Conservation (phyloP, 1,139 yeast species). For the Kodamaea arcana region DNA sequence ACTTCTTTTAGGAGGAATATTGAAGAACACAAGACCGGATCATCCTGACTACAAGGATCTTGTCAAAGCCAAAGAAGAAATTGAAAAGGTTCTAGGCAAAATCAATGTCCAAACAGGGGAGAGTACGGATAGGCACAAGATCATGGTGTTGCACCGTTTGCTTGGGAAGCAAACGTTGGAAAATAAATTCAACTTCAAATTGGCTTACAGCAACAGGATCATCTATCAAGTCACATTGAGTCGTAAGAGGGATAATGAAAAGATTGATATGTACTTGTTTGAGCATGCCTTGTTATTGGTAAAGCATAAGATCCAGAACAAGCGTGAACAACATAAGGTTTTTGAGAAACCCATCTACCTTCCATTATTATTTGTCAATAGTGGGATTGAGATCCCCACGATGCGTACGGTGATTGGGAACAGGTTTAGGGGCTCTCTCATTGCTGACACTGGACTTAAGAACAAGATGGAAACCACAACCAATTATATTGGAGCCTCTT, state of each 20-base stretch:
- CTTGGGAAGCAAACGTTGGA: conserved; percentile 81
- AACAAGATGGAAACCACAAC: conserved; percentile 28
- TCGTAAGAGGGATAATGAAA: conserved; percentile 70
- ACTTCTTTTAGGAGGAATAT: conserved; percentile 72
- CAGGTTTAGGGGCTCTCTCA: conserved; percentile 35
- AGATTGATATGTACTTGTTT: conserved; percentile 77
- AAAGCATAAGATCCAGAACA: conserved; percentile 80
- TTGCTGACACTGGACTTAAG: conserved; percentile 34
- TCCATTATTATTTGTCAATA: conserved; percentile 71
- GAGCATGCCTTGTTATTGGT: conserved; percentile 87
- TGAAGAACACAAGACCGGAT: conserved; percentile 74
- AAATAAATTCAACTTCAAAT: conserved; percentile 52
- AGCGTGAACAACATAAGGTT: conserved; percentile 87
- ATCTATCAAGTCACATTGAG: conserved; percentile 70
- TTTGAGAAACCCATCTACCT: conserved; percentile 91
- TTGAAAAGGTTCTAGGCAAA: conserved; percentile 70
- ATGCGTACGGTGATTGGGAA: conserved; percentile 44
- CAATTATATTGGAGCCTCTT: conserved; percentile 18
- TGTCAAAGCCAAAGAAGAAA: conserved; percentile 68
- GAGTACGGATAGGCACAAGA: conserved; percentile 87
- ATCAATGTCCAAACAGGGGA: conserved; percentile 92
- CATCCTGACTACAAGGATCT: conserved; percentile 72
- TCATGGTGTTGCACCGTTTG: conserved; percentile 77
- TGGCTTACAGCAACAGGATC: conserved; percentile 78
- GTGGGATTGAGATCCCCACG: conserved; percentile 74